Base-by-base conservation (phyloP, 2,329 filamentous ascomycete species). In the Periconia sp. region DNA sequence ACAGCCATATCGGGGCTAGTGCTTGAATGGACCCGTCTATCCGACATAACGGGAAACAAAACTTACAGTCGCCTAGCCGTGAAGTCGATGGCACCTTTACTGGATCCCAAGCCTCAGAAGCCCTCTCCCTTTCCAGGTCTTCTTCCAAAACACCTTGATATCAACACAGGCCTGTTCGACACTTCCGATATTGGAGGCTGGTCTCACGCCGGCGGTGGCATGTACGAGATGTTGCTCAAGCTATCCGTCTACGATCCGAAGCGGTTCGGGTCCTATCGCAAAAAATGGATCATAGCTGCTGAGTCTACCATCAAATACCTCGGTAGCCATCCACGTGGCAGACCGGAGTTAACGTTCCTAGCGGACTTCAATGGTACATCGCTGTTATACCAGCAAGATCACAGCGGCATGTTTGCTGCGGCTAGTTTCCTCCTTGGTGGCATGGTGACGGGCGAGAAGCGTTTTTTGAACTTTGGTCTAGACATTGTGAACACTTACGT, bases 341-440 rank as follows among this genome's bases (percentile, higher is more conserved):
- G 53, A 16, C 54, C 59, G 2, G 54, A 64, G 17, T 54, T 53
- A 41, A 63, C 59, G 0, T 44, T 66, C 11, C 47, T 66, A 9
- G 50, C 57, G 9, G 55, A 47, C 15, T 64, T 55, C 48, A 38
- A 57, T 3, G 57, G 50, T 8, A 36, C 16, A 9, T 13, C 39
- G 12, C 23, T 44, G 4, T 4, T 48, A 4, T 43, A 43, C 16
- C 35, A 48, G n/a, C 25, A 40, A 31, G 48, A 57, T 9, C 16
- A 28, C 10, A 64, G 61, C 48, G 60, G 61, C 7, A 65, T 60
- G 57, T 63, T 65, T 28, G 58, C 58, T 15, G 57, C 59, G 18
- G 59, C 59, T n/a, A 62, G 54, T 36, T 61, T 64, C 47, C 56
- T 65, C 25, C 54, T 63, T 22, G 61, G 62, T 23, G 62, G 61